Conservation (phyloP, 257 asterid genomes). For the Nicotiana tabacum region DNA sequence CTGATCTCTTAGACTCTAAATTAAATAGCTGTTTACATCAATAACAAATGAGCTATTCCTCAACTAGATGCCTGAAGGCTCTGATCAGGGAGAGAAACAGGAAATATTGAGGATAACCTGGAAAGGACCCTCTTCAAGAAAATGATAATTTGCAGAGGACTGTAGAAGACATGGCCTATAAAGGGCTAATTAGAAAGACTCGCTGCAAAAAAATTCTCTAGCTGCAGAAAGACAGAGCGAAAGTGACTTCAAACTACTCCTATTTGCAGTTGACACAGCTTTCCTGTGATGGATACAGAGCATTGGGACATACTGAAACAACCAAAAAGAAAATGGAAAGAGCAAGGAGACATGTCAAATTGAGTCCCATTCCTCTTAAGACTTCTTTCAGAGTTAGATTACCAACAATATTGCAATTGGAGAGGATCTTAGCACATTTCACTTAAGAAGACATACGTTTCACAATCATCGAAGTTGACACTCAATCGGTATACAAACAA, state of each 20-base stretch:
- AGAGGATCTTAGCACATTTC: background rate
- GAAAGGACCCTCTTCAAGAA: background rate
- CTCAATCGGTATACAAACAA: background rate
- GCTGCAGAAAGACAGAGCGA: background rate
- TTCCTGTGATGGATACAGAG: background rate
- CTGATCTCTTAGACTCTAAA: background rate
- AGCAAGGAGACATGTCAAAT: background rate
- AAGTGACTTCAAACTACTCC: background rate
- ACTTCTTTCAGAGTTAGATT: background rate
- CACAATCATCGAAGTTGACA: background rate
- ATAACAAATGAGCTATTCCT: background rate
- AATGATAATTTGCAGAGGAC: conserved; percentile 1
- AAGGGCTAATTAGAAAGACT: background rate
- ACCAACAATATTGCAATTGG: background rate
- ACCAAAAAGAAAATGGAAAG: background rate
- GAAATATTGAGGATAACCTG: background rate
- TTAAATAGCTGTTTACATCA: background rate
- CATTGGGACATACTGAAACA: background rate
- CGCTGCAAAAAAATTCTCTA: background rate
- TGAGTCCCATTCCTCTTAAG: background rate
- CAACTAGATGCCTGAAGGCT: background rate
- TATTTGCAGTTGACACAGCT: background rate
- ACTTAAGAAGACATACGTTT: background rate
- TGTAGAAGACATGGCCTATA: background rate
- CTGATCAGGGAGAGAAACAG: background rate